Evolutionary conservation across 768 basidiomycete species (phyloP).

Genomic region (Trametes elegans): DNA sequence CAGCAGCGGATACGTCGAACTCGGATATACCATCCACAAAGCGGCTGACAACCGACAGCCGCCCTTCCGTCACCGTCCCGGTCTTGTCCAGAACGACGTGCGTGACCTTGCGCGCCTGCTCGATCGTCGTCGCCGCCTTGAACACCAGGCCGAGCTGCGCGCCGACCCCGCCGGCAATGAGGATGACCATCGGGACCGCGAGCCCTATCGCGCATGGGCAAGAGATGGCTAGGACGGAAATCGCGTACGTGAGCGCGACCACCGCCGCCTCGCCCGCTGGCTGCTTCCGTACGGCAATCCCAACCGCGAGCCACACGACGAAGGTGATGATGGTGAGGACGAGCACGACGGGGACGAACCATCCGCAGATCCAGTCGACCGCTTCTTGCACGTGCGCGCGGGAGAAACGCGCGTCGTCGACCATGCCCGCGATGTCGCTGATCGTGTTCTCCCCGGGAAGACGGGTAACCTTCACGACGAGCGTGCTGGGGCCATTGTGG

Average conservation of each 20-base stretch:
- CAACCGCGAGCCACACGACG: constrained; percentile 37
- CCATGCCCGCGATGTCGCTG: constrained; percentile 36
- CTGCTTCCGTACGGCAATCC: constrained; percentile 29
- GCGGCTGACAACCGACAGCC: constrained; percentile 38
- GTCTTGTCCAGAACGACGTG: constrained; percentile 60
- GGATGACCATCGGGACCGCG: constrained; percentile 37
- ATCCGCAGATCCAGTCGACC: constrained; percentile 48
- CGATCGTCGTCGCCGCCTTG: constrained; percentile 39
- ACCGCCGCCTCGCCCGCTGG: constrained; percentile 28
- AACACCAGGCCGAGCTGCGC: constrained; percentile 33
- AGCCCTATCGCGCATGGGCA: constrained; percentile 50
- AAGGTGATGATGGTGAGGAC: constrained; percentile 38
- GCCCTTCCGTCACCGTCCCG: constrained; percentile 50
- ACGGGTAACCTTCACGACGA: constrained; percentile 36
- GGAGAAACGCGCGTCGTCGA: constrained; percentile 36
- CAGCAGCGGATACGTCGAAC: constrained; percentile 11
- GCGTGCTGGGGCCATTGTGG: constrained; percentile 32
- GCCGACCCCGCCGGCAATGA: constrained; percentile 33
- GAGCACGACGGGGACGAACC: constrained; percentile 49
- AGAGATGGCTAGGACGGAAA: constrained; percentile 49
- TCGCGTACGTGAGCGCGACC: constrained; percentile 46
- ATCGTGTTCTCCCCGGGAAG: constrained; percentile 42
- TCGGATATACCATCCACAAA: constrained; percentile 16
- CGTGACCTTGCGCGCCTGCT: constrained; percentile 40
- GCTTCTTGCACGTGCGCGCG: constrained; percentile 41